Percentiles rank a stretch among this genome's conserved stretches.
Conservation (phyloP, 179 eudicot genomes). For the Patellifolia procumbens region DNA sequence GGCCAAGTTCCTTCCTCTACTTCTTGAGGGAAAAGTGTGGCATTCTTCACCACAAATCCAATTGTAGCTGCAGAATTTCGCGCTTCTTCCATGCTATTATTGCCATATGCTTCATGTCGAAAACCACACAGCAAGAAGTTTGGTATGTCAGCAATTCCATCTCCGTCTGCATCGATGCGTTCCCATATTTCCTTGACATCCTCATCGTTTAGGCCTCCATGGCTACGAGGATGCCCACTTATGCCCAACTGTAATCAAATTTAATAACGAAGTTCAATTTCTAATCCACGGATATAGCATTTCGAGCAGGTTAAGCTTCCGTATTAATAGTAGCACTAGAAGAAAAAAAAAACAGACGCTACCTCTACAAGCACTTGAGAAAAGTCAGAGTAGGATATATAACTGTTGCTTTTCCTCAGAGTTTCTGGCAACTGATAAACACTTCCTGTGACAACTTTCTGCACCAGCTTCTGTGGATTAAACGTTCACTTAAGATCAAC, state of each 20-base stretch:
- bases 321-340: background rate
- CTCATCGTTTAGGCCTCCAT: constrained; percentile 53
- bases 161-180: constrained; percentile 66
- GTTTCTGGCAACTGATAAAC: constrained; percentile 19
- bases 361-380: constrained; percentile 68
- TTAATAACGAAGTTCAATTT: background rate
- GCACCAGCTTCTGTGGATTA: constrained; percentile 29
- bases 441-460: constrained; percentile 24
- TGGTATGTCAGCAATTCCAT: constrained; percentile 60
- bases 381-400: constrained; percentile 60
- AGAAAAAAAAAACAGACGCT: constrained; percentile 9
- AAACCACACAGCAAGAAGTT: constrained; percentile 45
- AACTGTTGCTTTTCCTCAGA: constrained; percentile 42
- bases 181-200: constrained; percentile 72
- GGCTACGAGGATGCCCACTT: constrained; percentile 41
- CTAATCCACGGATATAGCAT: background rate
- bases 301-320: background rate
- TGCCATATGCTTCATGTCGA: constrained; percentile 13
- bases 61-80: constrained; percentile 39
- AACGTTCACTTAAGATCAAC: constrained; percentile 14
- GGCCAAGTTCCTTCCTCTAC: constrained; percentile 87
- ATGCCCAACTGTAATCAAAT: constrained; percentile 56
- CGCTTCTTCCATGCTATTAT: constrained; percentile 28
- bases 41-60: constrained; percentile 76
- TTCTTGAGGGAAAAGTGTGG: constrained; percentile 73